Base-by-base conservation (phyloP, 169 alveolate species). In the Cryptosporidium ubiquitum region DNA sequence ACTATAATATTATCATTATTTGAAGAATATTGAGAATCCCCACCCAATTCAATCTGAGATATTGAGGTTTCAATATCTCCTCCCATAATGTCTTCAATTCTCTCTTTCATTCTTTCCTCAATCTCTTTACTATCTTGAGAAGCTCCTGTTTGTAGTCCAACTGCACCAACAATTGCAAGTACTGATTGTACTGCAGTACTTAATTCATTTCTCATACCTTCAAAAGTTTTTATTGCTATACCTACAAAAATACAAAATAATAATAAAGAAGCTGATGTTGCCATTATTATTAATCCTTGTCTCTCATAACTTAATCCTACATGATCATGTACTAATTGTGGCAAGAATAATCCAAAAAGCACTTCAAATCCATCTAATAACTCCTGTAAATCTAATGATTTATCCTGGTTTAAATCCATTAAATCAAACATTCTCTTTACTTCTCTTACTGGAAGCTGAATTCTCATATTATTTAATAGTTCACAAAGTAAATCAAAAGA, bases 101-200 rank as follows among this genome's bases (percentile, higher is more conserved):
- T 84, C 52, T 57, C 60, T 35, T 91, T 86, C 94, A 92, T 92
- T 29, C 85, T 42, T 58, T 74, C 94, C 29, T 86, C 84, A 5
- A 92, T 84, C 33, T 91, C 86, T 33, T 84, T 91, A 37, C 86
- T 73, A 20, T 91, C 92, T 51, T 92, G 92, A 20, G 91, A 84
- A 42, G 94, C 94, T 6, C 94, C 93, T 12, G 93, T 84, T 55
- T 92, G 94, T 29, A 92, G 47, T 18, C 94, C 94, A 39, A 92
- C 93, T 2, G 94, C 94, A 39, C 94, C 94, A 26, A 92, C 91
- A 47, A 92, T 84, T 31, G 94, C 94, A 35, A 92, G 57, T 68
- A 92, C 79, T 10, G 94, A 86, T 69, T 92, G 94, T 37, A 92
- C 94, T 7, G 93, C 93, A 5, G 94, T 91, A 84, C 93, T 89